These are phyloP conservation scores for Elsinoe fawcettii DNA, from an alignment of 2,329 filamentous ascomycete species.

Conservation along the genomic window DNA sequence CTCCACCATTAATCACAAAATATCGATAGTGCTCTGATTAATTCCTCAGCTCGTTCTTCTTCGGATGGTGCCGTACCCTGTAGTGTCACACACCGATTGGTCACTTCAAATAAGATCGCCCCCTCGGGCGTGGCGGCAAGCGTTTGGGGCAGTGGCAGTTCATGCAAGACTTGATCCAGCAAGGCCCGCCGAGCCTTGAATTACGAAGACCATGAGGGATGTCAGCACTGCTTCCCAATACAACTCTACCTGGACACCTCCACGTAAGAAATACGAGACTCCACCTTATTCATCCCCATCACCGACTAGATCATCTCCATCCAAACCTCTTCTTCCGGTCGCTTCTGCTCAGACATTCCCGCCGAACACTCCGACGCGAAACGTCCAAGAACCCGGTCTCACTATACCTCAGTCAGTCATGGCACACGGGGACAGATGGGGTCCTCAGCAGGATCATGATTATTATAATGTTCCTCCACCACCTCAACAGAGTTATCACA, in stretches of 20 bases:
- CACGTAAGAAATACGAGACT: not conserved
- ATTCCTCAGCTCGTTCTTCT: not conserved
- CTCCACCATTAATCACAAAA: conserved; percentile 6
- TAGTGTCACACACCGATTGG: not conserved
- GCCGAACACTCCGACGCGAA: conserved; percentile 3
- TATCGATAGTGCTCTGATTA: not conserved
- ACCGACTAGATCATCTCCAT: not conserved
- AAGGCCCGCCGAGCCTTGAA: not conserved
- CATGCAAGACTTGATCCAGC: not conserved
- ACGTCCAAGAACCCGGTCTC: not conserved
- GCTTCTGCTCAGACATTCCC: conserved; percentile 4
- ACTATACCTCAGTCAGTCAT: conserved; percentile 8
- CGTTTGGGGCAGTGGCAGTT: conserved; percentile 8
- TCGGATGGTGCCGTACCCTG: not conserved
- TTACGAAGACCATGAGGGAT: conserved; percentile 8
- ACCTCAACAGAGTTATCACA: conserved; percentile 3
- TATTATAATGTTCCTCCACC: conserved; percentile 11
- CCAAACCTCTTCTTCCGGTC: not conserved
- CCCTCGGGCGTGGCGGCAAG: conserved; percentile 8
- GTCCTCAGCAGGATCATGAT: conserved; percentile 5
- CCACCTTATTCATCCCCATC: not conserved
- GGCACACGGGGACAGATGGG: conserved; percentile 10
- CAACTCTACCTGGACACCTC: conserved; percentile 12
- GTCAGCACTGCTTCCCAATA: conserved; percentile 15
- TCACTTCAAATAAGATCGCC: conserved; percentile 3